Percentiles rank a stretch among this genome's conserved stretches.
Conservation (phyloP, 2,329 filamentous ascomycete species). For the Apiospora phragmitis region DNA sequence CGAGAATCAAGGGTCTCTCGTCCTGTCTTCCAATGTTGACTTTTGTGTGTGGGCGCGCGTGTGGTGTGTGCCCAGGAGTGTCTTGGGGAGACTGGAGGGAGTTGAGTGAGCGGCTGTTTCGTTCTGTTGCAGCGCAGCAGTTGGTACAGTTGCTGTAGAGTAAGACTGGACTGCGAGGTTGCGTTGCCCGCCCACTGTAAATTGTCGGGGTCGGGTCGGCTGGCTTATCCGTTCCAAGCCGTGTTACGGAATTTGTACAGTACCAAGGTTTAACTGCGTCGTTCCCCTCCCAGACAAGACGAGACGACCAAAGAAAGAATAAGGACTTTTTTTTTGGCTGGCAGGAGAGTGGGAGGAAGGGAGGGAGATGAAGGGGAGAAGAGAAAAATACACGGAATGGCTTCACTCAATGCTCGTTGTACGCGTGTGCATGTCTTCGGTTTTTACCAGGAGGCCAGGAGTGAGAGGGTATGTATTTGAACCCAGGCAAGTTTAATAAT, state of each 20-base stretch:
- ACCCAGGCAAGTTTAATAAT: constrained; percentile 3
- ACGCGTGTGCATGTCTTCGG: not conserved
- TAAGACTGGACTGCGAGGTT: not conserved
- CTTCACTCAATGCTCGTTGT: not conserved
- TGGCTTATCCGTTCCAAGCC: constrained; percentile 5
- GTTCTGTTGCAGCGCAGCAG: constrained; percentile 5
- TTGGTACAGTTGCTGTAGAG: not conserved
- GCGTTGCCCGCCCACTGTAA: constrained; percentile 6
- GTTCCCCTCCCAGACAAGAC: not conserved
- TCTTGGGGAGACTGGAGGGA: not conserved
- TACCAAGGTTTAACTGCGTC: not conserved
- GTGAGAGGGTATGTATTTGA: not conserved
- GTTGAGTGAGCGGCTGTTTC: not conserved
- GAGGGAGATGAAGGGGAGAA: not conserved
- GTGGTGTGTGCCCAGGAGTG: not conserved
- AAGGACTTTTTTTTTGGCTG: not conserved
- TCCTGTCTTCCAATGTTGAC: not conserved
- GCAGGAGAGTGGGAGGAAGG: not conserved
- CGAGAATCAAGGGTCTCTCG: constrained; percentile 6
- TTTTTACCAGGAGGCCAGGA: not conserved
- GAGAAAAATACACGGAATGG: not conserved
- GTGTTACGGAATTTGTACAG: constrained; percentile 1
- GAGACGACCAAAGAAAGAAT: not conserved
- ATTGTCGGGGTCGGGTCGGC: constrained; percentile 3
- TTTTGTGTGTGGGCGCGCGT: not conserved